Conservation (phyloP, 441 rosid genomes). For the Pelargonium cotyledonis region DNA sequence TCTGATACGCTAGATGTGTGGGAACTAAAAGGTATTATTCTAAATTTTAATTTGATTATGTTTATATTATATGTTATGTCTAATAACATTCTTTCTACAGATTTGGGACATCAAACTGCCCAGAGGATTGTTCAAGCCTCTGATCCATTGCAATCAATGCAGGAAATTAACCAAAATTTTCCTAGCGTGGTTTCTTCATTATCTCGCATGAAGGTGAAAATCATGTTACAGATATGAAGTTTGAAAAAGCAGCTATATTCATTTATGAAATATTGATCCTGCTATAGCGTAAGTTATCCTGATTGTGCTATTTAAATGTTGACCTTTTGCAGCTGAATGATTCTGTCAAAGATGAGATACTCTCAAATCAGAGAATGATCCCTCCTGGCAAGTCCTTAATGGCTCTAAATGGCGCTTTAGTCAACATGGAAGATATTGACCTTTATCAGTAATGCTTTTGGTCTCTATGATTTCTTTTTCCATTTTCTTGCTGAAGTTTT, state of each 20-base stretch:
- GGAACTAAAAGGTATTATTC: conserved; percentile 83
- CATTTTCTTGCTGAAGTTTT: conserved; percentile 8
- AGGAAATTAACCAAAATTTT: conserved; percentile 95
- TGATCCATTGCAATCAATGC: conserved; percentile 95
- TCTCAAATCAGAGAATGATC: conserved; percentile 89
- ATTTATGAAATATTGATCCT: conserved; percentile 10
- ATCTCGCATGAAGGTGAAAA: conserved; percentile 89
- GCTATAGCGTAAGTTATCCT: conserved; percentile 15
- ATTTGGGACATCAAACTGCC: conserved; percentile 98
- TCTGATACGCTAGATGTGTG: conserved; percentile 97
- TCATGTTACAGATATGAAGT: background rate
- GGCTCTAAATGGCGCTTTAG: conserved; percentile 96
- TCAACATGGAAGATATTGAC: conserved; percentile 93
- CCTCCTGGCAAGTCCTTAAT: conserved; percentile 95
- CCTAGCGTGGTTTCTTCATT: conserved; percentile 94
- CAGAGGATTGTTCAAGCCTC: conserved; percentile 96
- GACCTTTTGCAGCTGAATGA: conserved; percentile 65
- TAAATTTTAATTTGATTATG: conserved; percentile 11
- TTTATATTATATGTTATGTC: conserved; percentile 10
- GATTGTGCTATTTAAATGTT: conserved; percentile 8
- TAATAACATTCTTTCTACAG: conserved; percentile 41
- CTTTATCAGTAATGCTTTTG: conserved; percentile 71
- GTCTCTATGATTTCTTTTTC: conserved; percentile 16
- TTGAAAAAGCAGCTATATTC: conserved; percentile 13
- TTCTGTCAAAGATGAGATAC: conserved; percentile 89